phyloP scores from a whole-genome alignment of 2,329 filamentous ascomycete species.

The Botrytis cinerea region DNA sequence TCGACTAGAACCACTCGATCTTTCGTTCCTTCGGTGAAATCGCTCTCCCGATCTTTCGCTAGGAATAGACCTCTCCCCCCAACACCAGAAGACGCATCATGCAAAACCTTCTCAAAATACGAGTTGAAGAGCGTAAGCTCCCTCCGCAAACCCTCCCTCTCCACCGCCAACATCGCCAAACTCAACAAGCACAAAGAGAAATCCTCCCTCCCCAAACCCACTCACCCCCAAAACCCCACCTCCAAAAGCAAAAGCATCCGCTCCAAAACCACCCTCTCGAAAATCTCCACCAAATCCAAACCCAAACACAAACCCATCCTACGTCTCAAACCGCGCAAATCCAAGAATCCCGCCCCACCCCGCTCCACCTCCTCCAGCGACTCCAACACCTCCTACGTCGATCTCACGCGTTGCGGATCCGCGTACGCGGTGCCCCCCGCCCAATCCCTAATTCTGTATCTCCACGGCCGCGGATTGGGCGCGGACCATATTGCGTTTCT shows the following conservation, averaged over 20 bases:
- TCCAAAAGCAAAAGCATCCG: background rate
- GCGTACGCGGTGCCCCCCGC: background rate
- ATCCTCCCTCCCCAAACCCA: background rate
- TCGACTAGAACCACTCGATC: background rate
- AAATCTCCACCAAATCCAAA: background rate
- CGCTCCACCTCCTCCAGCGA: background rate
- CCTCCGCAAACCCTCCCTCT: background rate
- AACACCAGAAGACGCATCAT: background rate
- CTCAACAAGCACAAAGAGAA: background rate
- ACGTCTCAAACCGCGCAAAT: background rate
- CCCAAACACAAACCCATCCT: background rate
- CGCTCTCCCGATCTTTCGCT: background rate
- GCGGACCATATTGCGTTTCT: background rate
- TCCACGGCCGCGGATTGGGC: background rate
- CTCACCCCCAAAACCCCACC: background rate
- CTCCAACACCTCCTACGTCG: slow-evolving; percentile 11
- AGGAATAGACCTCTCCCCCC: background rate
- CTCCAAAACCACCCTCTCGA: background rate
- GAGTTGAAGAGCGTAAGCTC: background rate
- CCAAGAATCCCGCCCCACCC: background rate
- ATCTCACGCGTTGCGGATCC: background rate
- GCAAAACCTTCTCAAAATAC: background rate
- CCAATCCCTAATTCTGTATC: slow-evolving; percentile 5
- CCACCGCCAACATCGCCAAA: background rate
- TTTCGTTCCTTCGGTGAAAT: background rate